These are phyloP conservation scores for Pyricularia pennisetigena DNA, from an alignment of 2,329 filamentous ascomycete genomes.

Conservation along the genomic window DNA sequence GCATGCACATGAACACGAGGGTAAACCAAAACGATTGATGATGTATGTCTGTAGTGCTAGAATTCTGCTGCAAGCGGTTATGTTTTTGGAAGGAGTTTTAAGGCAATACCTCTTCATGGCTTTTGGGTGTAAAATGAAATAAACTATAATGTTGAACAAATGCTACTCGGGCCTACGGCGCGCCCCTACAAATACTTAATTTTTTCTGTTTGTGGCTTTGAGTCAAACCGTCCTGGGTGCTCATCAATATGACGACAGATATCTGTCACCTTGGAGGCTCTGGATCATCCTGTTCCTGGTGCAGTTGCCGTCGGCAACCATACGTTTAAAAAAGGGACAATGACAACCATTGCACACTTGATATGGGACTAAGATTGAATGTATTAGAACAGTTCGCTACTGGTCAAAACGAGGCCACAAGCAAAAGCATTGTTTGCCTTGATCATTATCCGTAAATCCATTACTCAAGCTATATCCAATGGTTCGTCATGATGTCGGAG, in stretches of 20 bases:
- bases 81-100: background rate
- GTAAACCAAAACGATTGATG: background rate
- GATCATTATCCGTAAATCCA: background rate
- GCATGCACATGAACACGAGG: background rate
- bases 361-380: background rate
- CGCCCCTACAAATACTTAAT: background rate
- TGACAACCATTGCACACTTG: background rate
- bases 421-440: background rate
- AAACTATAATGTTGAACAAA: no score
- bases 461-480: background rate
- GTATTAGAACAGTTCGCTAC: background rate
- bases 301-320: background rate
- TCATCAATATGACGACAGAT: background rate
- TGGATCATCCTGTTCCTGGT: background rate
- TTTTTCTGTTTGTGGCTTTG: background rate
- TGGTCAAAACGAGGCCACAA: background rate
- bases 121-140: background rate
- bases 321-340: background rate
- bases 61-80: background rate
- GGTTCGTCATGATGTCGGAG: slow-evolving; percentile 33
- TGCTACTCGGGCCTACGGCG: no score
- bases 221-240: background rate
- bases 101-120: background rate
- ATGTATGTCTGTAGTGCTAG: background rate
- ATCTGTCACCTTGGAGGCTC: background rate